These are phyloP conservation scores for Chaetomium sp. DNA, from an alignment of 2,329 filamentous ascomycete genomes.

Conservation along the genomic window DNA sequence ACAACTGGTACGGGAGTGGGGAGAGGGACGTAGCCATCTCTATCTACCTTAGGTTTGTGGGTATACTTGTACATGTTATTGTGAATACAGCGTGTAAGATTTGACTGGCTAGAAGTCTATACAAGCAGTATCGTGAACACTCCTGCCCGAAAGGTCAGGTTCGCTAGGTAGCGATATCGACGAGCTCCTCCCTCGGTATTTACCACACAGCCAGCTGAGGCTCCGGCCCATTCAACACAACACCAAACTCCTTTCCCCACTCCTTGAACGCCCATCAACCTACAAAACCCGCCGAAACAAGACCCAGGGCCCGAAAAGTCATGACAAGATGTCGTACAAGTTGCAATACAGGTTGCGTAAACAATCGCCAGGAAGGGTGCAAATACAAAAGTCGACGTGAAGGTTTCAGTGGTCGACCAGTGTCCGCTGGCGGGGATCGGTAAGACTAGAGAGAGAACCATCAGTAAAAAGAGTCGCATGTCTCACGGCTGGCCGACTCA, in stretches of 20 bases:
- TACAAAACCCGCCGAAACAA: background rate
- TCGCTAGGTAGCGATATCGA: background rate
- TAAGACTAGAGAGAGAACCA: slow-evolving; percentile 46
- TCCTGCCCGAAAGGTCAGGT: background rate
- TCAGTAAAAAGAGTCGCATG: background rate
- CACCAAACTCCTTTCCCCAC: background rate
- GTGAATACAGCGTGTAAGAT: slow-evolving; percentile 16
- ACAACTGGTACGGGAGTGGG: background rate
- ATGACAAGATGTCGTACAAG: slow-evolving; percentile 11
- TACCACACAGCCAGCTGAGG: slow-evolving; percentile 1
- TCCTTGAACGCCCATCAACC: background rate
- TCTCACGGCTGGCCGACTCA: slow-evolving; percentile 41
- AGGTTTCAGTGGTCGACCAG: slow-evolving; percentile 40
- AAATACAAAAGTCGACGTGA: slow-evolving; percentile 9
- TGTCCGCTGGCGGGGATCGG: slow-evolving; percentile 60
- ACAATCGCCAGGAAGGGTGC: slow-evolving; percentile 15
- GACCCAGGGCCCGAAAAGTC: background rate
- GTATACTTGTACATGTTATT: slow-evolving; percentile 11
- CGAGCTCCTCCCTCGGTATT: background rate
- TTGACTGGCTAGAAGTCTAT: background rate
- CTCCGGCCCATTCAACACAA: background rate
- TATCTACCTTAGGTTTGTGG: too few species aligned
- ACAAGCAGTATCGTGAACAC: slow-evolving; percentile 10
- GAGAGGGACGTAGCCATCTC: background rate
- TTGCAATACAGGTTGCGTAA: background rate